Evolutionary conservation across 2,329 filamentous ascomycete genomes (phyloP), one percentile per base, ranked within the genome.

Genomic region (Lasiodiplodia sp.): DNA sequence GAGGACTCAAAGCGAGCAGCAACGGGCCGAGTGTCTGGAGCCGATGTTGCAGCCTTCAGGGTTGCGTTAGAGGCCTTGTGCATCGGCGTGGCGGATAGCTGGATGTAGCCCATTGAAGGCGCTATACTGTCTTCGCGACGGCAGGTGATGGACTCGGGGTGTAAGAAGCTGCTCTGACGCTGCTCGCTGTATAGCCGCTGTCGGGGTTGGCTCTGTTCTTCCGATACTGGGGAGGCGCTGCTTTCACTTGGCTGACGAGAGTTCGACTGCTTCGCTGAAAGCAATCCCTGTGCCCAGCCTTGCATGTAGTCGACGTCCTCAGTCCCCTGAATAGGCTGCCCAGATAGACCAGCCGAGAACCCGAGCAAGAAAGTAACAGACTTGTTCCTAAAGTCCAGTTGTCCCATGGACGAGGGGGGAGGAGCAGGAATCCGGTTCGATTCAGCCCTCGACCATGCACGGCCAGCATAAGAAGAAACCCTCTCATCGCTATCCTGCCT

Each of bases 251-350:
- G 28, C 16, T 64, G 60, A 10, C 44, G 25, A 14, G 65, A 67
- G 40, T 21, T 58, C 8, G 53, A 56, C 37, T 56, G 52, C 53
- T 67, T 67, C 28, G 53, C 65, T 14, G 38, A 47, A 52, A 67
- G 38, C 18, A 67, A n/a, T 8, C 67, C 67, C 16, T 57, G 37
- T 16, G 52, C 58, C 52, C 53, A 68, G 2, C 67, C 67, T 23
- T 56, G 67, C 67, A 68, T 68, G 38, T 44, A 68, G 4, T 68
- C 67, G n/a, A 58, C 49, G 16, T 44, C 49, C 25, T 64, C 58
- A 25, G 31, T 64, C 4, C 52, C 67, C 23, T 64, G 51, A 16
- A 68, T 63, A 18, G 56, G 4, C 21, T 64, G 51, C 4, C 67
- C 58, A 49, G 67, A 28, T 18, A 68, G 25, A 25, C 67, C 67